Base-by-base conservation (phyloP, 768 basidiomycete genomes). In the Kwoniella mangroviensis region DNA sequence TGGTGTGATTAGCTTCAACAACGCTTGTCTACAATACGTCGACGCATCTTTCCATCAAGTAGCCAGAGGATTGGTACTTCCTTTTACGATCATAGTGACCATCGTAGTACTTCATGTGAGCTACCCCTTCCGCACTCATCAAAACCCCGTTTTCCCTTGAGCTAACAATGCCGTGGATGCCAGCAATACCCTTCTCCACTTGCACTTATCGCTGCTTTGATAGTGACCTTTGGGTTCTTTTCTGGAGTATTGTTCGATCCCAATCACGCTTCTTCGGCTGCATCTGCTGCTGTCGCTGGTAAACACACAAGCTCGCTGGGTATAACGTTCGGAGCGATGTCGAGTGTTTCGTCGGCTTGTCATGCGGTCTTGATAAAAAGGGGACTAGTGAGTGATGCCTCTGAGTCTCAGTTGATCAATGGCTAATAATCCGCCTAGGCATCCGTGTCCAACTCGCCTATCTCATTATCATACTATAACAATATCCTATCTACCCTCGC, bases 301-400 rank as follows among this genome's bases (percentile, higher is more conserved):
- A 64, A 59, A 15, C 52, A 41, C n/a, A 74, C 60, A 13, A 64
- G 63, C 43, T 71, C 86, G 34, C 73, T 90, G 51, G 95, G 95
- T 19, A 84, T 96, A 70, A 82, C 83, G 42, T 95, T 94, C 77
- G 96, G 95, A 70, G 89, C 95, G 15, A 84, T 90, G 40, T 91
- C 90, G 74, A 94, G 93, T 5, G 85, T 89, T n/a, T 91, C 94
- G 71, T 94, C 93, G 12, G 91, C 94, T 1, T 83, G 90, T 13
- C 96, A 98, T 82, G 94, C 94, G 1, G 93, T 97, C 24, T 90
- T 97, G 68, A 97, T 98, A 85, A 98, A 98, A 84, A 88, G 90
- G 73, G 90, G 89, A 54, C 85, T 98, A 67, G 74, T 74, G 56
- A 26, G 75, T 67, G 5, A 49, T 34, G 9, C 34, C 34, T 34